Conservation (phyloP, 495 filamentous ascomycete genomes). For the Talaromyces nanjingensis region DNA sequence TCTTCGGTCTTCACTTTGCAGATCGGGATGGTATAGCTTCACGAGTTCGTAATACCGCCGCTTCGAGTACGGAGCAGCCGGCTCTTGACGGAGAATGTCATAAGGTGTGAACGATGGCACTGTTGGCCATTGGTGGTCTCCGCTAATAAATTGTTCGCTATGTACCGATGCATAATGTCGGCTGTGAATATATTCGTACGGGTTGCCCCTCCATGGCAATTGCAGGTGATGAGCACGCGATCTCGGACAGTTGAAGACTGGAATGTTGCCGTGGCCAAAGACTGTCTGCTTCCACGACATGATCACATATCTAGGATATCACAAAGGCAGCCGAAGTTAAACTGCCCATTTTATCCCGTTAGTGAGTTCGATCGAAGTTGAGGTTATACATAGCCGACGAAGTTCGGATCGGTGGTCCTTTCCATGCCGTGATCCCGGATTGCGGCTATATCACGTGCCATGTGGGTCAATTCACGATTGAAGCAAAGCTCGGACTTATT, state of each 20-base stretch:
- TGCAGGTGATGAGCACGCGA: slow-evolving; percentile 8
- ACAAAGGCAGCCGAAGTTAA: neutral
- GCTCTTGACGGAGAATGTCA: slow-evolving; percentile 68
- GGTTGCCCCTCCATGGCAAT: neutral
- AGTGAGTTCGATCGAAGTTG: neutral
- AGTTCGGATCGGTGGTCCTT: neutral
- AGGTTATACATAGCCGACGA: neutral
- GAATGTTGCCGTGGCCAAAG: slow-evolving; percentile 18
- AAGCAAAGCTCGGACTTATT: neutral
- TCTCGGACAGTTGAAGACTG: slow-evolving; percentile 21
- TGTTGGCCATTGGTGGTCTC: slow-evolving; percentile 31
- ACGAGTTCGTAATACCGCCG: slow-evolving; percentile 79
- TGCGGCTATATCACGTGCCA: neutral
- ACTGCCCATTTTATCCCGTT: slow-evolving; percentile 4
- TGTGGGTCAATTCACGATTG: neutral
- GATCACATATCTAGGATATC: slow-evolving; percentile 22
- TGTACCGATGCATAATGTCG: slow-evolving; percentile 26
- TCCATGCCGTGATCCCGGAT: neutral
- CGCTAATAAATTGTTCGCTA: neutral
- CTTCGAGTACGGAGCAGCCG: slow-evolving; percentile 68
- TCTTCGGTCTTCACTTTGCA: slow-evolving; percentile 42
- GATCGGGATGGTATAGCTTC: slow-evolving; percentile 93
- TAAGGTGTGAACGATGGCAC: slow-evolving; percentile 63
- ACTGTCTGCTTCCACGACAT: slow-evolving; percentile 31
- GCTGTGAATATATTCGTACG: slow-evolving; percentile 7